These are phyloP conservation scores for Hibiscus trionum DNA, from an alignment of 345 rosid genomes.

Conservation along the genomic window DNA sequence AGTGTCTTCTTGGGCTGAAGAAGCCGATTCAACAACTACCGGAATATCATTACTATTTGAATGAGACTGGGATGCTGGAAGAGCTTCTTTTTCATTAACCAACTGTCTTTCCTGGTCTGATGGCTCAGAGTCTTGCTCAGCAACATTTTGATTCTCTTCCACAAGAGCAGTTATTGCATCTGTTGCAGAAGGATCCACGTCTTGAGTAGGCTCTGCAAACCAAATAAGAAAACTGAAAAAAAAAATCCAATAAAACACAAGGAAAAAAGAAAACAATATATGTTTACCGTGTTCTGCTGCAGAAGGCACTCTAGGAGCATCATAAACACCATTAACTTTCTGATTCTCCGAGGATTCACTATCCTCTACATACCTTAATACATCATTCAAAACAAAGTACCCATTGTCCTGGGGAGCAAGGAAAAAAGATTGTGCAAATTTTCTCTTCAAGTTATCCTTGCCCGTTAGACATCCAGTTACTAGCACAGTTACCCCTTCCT, in stretches of 20 bases:
- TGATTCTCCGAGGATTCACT: conserved; percentile 27
- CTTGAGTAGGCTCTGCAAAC: conserved; percentile 26
- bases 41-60: conserved; percentile 25
- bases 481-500: conserved; percentile 67
- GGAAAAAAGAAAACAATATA: neutral
- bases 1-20: conserved; percentile 47
- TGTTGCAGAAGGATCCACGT: conserved; percentile 24
- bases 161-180: conserved; percentile 25
- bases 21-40: conserved; percentile 24
- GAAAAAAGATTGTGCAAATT: conserved; percentile 83
- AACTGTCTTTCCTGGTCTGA: conserved; percentile 23
- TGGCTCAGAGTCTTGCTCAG: conserved; percentile 39
- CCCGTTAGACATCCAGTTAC: conserved; percentile 85
- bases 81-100: conserved; percentile 36
- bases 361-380: conserved; percentile 67
- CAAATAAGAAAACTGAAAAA: conserved; percentile 4
- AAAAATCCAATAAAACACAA: neutral
- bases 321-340: conserved; percentile 30
- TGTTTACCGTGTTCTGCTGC: conserved; percentile 40
- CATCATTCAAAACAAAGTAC: conserved; percentile 82
- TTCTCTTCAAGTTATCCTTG: conserved; percentile 60
- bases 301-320: conserved; percentile 26
- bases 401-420: conserved; percentile 93
- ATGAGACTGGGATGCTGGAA: conserved; percentile 29
- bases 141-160: conserved; percentile 30